Evolutionary conservation across 1,284 basidiomycete species (phyloP).

Genomic region (Mycena citricolor): DNA sequence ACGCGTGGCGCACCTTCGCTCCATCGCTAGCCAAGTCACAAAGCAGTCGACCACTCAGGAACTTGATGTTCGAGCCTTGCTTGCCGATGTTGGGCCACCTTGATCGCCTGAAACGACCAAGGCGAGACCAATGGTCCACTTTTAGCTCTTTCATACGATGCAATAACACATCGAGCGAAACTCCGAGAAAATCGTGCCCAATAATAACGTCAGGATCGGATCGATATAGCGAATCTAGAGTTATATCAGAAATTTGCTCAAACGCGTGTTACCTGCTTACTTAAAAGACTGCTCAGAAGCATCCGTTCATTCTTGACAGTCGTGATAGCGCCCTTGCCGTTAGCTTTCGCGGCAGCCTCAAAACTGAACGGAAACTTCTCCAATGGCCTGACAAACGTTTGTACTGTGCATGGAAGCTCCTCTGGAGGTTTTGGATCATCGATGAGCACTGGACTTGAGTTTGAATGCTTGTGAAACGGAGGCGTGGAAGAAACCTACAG

Average conservation of each 20-base stretch:
- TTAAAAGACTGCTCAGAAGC: slow-evolving; percentile 81
- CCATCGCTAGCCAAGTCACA: slow-evolving; percentile 95
- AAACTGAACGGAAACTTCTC: slow-evolving; percentile 88
- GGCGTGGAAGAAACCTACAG: slow-evolving; percentile 43
- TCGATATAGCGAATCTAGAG: slow-evolving; percentile 74
- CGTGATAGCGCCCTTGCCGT: slow-evolving; percentile 70
- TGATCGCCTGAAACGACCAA: slow-evolving; percentile 88
- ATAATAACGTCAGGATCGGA: slow-evolving; percentile 94
- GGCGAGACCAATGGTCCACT: slow-evolving; percentile 89
- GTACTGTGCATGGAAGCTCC: slow-evolving; percentile 76
- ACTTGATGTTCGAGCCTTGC: slow-evolving; percentile 83
- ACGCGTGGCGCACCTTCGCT: slow-evolving; percentile 68
- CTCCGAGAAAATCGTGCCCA: slow-evolving; percentile 94
- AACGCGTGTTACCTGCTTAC: slow-evolving; percentile 37
- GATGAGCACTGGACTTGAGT: slow-evolving; percentile 60
- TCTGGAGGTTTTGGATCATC: slow-evolving; percentile 91
- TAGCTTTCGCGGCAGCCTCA: slow-evolving; percentile 64
- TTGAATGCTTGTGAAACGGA: neutral
- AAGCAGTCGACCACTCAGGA: slow-evolving; percentile 84
- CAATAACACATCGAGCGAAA: slow-evolving; percentile 87
- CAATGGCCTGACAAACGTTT: slow-evolving; percentile 93
- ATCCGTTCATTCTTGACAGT: slow-evolving; percentile 84
- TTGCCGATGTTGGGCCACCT: slow-evolving; percentile 82
- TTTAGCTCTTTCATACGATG: slow-evolving; percentile 91
- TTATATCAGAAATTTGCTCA: slow-evolving; percentile 4